phyloP scores from a whole-genome alignment of 164 flowering plant genomes.

The Akebia trifoliata region DNA sequence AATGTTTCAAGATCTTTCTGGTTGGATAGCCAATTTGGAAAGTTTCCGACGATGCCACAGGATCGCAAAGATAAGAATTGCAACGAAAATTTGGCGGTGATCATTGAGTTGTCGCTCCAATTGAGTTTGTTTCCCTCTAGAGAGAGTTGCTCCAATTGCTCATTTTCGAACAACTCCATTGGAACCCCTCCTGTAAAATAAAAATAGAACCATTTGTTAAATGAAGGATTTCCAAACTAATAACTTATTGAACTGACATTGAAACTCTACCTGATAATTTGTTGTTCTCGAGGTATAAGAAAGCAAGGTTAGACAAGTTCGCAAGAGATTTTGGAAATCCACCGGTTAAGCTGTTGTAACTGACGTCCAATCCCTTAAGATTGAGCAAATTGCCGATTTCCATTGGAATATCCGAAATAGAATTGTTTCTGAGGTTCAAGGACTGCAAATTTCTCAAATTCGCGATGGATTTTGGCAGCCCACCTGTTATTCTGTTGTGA shows the following conservation, averaged over 20 bases:
- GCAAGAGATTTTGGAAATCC: too few relatives aligned
- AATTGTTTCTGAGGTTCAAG: conserved; percentile 31
- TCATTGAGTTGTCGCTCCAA: conserved; percentile 38
- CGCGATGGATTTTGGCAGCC: conserved; percentile 30
- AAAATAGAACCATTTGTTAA: too few relatives aligned
- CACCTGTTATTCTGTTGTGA: conserved; percentile 37
- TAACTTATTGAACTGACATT: too few relatives aligned
- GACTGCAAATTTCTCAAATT: conserved; percentile 25
- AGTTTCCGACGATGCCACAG: conserved; percentile 30
- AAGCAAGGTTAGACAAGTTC: too few relatives aligned
- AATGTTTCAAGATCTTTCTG: conserved; percentile 33
- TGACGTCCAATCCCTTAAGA: too few relatives aligned
- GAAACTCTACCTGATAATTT: too few relatives aligned
- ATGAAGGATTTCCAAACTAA: too few relatives aligned
- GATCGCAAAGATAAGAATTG: conserved; percentile 30
- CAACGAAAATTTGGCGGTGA: conserved; percentile 27
- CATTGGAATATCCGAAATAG: conserved; percentile 34
- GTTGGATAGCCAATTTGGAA: conserved; percentile 44
- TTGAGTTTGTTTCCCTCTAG: conserved; percentile 42
- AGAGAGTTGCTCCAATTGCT: conserved; percentile 20
- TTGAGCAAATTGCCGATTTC: too few relatives aligned
- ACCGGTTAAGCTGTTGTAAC: too few relatives aligned
- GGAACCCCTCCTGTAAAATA: too few relatives aligned
- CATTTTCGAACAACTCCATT: conserved; percentile 33
- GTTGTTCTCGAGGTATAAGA: too few relatives aligned